Percentiles rank a stretch among this genome's conserved stretches.
Evolutionary conservation across 768 basidiomycete species (phyloP).

Genomic region (Mycena galopus): DNA sequence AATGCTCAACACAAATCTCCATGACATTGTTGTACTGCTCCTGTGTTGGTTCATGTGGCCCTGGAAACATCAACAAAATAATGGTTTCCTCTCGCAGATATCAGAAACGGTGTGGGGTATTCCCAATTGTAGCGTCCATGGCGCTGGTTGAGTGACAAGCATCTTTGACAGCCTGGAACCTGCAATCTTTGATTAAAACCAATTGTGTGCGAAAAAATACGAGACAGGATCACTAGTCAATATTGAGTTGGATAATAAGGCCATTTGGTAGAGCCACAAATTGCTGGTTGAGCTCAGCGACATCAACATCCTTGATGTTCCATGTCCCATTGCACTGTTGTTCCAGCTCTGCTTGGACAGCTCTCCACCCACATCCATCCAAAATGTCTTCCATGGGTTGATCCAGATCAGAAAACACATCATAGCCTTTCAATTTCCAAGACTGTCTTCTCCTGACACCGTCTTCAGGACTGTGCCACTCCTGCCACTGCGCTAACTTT

Average conservation of each 20-base stretch:
- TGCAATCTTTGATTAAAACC: not conserved
- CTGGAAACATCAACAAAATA: not conserved
- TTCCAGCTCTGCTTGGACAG: not conserved
- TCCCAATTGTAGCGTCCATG: not conserved
- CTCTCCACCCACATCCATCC: slow-evolving; percentile 40
- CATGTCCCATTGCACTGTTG: not conserved
- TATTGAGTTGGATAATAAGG: not conserved
- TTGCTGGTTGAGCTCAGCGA: not conserved
- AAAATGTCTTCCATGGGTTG: slow-evolving; percentile 38
- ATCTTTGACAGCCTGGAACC: not conserved
- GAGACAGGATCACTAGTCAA: slow-evolving; percentile 39
- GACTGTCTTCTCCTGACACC: slow-evolving; percentile 32
- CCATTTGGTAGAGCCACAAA: slow-evolving; percentile 3
- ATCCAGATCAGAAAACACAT: slow-evolving; percentile 22
- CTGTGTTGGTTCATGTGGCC: not conserved
- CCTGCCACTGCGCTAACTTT: slow-evolving; percentile 37
- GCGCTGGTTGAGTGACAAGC: not conserved
- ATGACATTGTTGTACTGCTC: too few species aligned
- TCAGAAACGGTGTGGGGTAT: not conserved
- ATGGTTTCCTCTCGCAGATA: not conserved
- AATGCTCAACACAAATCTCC: too few species aligned
- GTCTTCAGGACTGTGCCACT: slow-evolving; percentile 39
- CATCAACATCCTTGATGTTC: not conserved
- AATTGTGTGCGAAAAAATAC: not conserved
- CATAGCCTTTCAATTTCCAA: slow-evolving; percentile 7